Evolutionary conservation across 2,329 filamentous ascomycete species (phyloP).

Genomic region (Zopfia rhizophila): DNA sequence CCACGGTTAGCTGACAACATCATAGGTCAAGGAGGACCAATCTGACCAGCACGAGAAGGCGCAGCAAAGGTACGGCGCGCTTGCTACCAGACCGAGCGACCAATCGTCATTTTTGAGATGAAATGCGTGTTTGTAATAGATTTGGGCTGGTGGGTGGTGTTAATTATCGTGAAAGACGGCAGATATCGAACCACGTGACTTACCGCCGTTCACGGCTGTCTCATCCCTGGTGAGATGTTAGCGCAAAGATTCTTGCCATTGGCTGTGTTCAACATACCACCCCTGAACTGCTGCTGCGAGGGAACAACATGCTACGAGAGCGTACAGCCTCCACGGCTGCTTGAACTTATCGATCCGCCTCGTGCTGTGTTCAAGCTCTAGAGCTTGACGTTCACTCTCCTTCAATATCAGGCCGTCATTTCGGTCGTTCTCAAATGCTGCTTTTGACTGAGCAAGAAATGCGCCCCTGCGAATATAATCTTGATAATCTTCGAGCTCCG

Average conservation of each 20-base stretch:
- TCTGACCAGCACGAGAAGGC: slow-evolving; percentile 45
- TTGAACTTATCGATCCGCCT: slow-evolving; percentile 34
- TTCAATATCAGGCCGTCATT: slow-evolving; percentile 24
- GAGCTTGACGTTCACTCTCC: slow-evolving; percentile 20
- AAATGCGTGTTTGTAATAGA: slow-evolving; percentile 44
- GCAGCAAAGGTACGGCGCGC: slow-evolving; percentile 44
- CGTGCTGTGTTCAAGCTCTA: slow-evolving; percentile 25
- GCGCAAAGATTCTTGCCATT: neutral
- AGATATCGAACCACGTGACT: slow-evolving; percentile 26
- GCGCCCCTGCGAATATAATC: slow-evolving; percentile 32
- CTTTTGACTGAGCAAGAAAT: slow-evolving; percentile 31
- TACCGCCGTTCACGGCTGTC: slow-evolving; percentile 45
- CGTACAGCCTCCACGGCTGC: slow-evolving; percentile 32
- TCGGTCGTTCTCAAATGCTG: slow-evolving; percentile 23
- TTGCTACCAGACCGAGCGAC: slow-evolving; percentile 40
- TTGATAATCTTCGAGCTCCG: slow-evolving; percentile 28
- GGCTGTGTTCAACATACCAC: slow-evolving; percentile 19
- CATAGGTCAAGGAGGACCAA: neutral
- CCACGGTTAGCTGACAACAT: neutral
- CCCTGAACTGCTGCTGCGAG: slow-evolving; percentile 35
- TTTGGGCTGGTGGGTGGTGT: slow-evolving; percentile 20
- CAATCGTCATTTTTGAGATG: slow-evolving; percentile 38
- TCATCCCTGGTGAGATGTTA: slow-evolving; percentile 36
- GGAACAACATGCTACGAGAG: slow-evolving; percentile 30
- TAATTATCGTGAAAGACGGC: slow-evolving; percentile 1